Evolutionary conservation across 1,284 basidiomycete species (phyloP), one percentile per base, ranked within the genome.

Genomic region (Papiliotrema flavescens): DNA sequence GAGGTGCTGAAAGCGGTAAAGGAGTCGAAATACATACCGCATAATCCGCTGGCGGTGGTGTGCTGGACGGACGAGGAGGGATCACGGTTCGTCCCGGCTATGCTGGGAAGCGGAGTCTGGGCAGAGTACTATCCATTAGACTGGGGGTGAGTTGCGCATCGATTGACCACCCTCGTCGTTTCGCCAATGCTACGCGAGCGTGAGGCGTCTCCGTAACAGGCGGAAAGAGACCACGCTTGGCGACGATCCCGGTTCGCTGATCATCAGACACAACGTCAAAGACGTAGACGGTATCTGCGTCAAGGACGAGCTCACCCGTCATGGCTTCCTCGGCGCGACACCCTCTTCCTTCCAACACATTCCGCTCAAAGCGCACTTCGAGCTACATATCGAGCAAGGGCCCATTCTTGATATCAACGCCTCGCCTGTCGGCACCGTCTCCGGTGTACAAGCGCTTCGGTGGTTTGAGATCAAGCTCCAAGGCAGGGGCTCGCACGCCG

Each of bases 311-410:
- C 57, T 66, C 9, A 50, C 57, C 48, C 51, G 57, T 11, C 61
- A 62, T 41, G 59, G 62, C 2, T 66, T 63, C 54, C 45, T 58
- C 41, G 66, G 66, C 40, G 45, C 24, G 7, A 55, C 47, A 14
- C 55, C 57, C 0, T 58, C 53, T 41, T 35, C 37, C 20, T 44
- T 56, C 57, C n/a, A 51, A 22, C 20, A 43, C 2, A 61, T 52
- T 48, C 63, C 61, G 3, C 56, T 70, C 42, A 60, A 46, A 23
- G 67, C 67, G 6, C 67, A 70, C 52, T 70, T 69, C 52, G 67
- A 70, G 59, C 46, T 69, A 17, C 67, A 70, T 56, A 70, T 70
- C 34, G 67, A 70, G 55, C 67, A 70, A 47, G 67, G 67, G 15
- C 67, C 67, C 3, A 61, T 70, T 7, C 57, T 70, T 32, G 61